A percentile compares a stretch with the other conserved stretches of the same genome.
Evolutionary conservation across 257 asterid species (phyloP).

Genomic region (Nicotiana sylvestris): DNA sequence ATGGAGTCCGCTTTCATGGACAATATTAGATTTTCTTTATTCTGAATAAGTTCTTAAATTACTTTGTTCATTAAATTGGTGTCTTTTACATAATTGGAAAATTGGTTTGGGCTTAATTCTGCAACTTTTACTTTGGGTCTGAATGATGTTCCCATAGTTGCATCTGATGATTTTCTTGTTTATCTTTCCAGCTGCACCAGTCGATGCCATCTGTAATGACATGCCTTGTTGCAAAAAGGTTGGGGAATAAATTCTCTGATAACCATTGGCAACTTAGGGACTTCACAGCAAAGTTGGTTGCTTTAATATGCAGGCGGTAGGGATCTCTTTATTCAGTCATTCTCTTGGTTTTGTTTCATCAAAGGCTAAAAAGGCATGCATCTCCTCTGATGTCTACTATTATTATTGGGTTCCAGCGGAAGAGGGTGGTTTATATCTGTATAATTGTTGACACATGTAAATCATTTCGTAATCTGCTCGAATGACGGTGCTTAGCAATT

Average conservation of each 20-base stretch:
- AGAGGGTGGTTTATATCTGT: not conserved
- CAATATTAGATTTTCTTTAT: not conserved
- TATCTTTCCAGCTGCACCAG: slow-evolving; percentile 70
- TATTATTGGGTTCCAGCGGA: not conserved
- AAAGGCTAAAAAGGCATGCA: not conserved
- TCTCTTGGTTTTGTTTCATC: not conserved
- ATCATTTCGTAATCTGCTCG: slow-evolving; percentile 1
- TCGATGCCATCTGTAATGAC: slow-evolving; percentile 98
- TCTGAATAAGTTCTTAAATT: not conserved
- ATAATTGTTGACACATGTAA: slow-evolving; percentile 1
- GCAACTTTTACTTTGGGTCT: not conserved
- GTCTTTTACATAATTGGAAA: not conserved
- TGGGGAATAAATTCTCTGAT: slow-evolving; percentile 79
- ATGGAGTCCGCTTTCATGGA: not conserved
- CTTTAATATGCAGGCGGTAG: slow-evolving; percentile 87
- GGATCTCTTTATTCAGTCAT: slow-evolving; percentile 26
- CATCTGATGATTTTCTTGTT: slow-evolving; percentile 7
- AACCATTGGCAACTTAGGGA: slow-evolving; percentile 93
- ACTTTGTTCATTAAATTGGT: not conserved
- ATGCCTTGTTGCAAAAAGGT: slow-evolving; percentile 83
- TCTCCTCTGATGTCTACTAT: not conserved
- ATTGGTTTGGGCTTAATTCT: not conserved
- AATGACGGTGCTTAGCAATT: not conserved
- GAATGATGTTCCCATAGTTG: not conserved
- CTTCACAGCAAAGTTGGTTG: slow-evolving; percentile 78